Evolutionary conservation across 2,329 filamentous ascomycete species (phyloP), one percentile per base, ranked within the genome.

Genomic region (Helotiales sp.): DNA sequence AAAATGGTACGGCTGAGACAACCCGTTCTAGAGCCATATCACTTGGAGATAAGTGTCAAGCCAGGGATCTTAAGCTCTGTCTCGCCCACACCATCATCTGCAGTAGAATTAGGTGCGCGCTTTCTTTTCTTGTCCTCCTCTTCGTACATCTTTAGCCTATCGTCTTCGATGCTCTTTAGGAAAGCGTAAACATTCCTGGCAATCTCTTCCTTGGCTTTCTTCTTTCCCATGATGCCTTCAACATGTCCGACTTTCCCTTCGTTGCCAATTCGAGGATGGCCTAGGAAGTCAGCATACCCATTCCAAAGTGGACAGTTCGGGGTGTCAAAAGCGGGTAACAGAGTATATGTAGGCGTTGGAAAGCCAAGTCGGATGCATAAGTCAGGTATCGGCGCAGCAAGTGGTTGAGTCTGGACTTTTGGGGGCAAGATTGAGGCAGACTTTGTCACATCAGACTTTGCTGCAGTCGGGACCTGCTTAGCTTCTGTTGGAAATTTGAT

Each of bases 121-220:
- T 64, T 65, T 17, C 63, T 60, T 53, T 62, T 66, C 36, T 52
- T 59, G n/a, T 59, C 57, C 31, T 59, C 57, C n/a, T 53, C 53
- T 12, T 59, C 61, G 22, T 51, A 29, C 34, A 50, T 25, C 48
- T 63, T 62, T 15, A 57, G 34, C 33, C 69, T 63, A 52, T 66
- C 59, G 22, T 58, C 61, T 51, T 71, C 67, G 33, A 79, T 70
- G 15, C 67, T 68, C 52, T 69, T 66, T 44, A 81, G 62, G 44
- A 78, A 70, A 25, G 53, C 63, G 29, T 77, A 55, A 9, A 79
- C 73, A 31, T 69, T 54, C 56, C 71, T 66, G n/a, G 79, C 79
- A 67, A 77, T 76, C 59, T 74, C 73, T 57, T 81, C 76, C 66
- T 76, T 79, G 0, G 78, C 78, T 48, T 71, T 76, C 68, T 79